phyloP scores from a whole-genome alignment of 257 asterid genomes.

The Solanum bulbocastanum region DNA sequence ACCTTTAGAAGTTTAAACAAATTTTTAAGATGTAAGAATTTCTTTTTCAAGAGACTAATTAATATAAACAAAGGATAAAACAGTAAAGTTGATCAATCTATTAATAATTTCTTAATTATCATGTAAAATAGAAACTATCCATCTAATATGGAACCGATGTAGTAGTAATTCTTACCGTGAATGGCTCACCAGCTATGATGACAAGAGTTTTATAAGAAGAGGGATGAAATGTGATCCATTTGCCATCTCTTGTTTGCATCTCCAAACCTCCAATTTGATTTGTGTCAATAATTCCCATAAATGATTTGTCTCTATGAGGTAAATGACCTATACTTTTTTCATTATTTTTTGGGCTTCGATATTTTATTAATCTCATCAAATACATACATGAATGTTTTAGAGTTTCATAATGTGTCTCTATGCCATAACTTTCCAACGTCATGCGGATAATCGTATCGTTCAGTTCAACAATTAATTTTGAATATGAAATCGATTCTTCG shows the following conservation, averaged over 20 bases:
- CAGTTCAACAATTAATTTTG: slow-evolving; percentile 12
- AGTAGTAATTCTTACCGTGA: slow-evolving; percentile 19
- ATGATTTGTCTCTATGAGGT: slow-evolving; percentile 39
- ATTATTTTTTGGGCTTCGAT: slow-evolving; percentile 8
- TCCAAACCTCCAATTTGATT: slow-evolving; percentile 29
- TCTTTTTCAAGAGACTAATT: neutral
- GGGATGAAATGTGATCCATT: slow-evolving; percentile 29
- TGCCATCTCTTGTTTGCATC: slow-evolving; percentile 34
- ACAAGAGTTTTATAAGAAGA: slow-evolving; percentile 12
- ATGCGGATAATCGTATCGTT: slow-evolving; percentile 16
- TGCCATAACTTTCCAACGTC: slow-evolving; percentile 27
- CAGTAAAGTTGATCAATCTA: too few relatives aligned
- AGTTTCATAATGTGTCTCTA: slow-evolving; percentile 20
- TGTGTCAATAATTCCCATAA: slow-evolving; percentile 25
- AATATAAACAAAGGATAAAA: too few relatives aligned
- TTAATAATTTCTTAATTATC: too few relatives aligned
- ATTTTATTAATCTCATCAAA: slow-evolving; percentile 24
- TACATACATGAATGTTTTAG: slow-evolving; percentile 12
- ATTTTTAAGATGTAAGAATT: neutral
- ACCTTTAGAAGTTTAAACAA: neutral
- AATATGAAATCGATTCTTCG: slow-evolving; percentile 18
- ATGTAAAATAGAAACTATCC: neutral
- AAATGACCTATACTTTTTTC: slow-evolving; percentile 12
- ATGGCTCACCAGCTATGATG: slow-evolving; percentile 34
- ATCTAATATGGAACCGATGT: neutral